Evolutionary conservation across 176 grass and related monocot species (phyloP), one percentile per base, ranked within the genome.

Genomic region (Carex parvula): DNA sequence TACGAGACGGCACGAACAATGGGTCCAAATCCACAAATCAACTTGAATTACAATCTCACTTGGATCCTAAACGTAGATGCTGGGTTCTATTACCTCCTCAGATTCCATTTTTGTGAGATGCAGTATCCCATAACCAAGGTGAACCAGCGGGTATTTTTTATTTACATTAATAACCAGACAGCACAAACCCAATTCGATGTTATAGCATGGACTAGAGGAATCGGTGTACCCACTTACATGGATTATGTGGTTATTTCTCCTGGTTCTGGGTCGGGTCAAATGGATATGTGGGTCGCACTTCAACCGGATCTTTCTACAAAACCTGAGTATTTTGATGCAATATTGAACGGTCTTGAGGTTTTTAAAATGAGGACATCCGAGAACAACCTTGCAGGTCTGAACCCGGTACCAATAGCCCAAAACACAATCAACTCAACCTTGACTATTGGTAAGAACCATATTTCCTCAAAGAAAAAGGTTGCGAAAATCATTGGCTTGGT

Each of bases 31-130:
- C 18, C 88, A 60, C 22, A 77, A 16, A 9, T 94, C 77, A 94
- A 94, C 33, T 68, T 94, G 70, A 87, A 92, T 29, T 92, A 91
- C 82, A 97, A 97, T 61, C 94, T 97, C 26, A 92, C 94, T 21
- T 97, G 94, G 94, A 74, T 84, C 70, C 88, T 97, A 17, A 37
- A 52, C 0, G 55, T 97, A 17, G 94, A 97, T 79, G 90, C 85
- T 2, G 90, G 84, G 5, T 92, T 91, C 22, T 53, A 1, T 20
- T 92, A 97, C 81, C 83, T 97, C 3, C 35, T 97, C 2, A 88
- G 94, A 80, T 84, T 97, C 48, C 94, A 94, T 81, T 97, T 97
- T 79, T 97, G 94, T 5, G 94, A 97, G 89, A 94, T 89, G 44
- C 87, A 97, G 56, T 91, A 88, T 30, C 81, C 80, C 0, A 94